phyloP scores from a whole-genome alignment of 768 basidiomycete genomes.

The Naganishia onofrii region DNA sequence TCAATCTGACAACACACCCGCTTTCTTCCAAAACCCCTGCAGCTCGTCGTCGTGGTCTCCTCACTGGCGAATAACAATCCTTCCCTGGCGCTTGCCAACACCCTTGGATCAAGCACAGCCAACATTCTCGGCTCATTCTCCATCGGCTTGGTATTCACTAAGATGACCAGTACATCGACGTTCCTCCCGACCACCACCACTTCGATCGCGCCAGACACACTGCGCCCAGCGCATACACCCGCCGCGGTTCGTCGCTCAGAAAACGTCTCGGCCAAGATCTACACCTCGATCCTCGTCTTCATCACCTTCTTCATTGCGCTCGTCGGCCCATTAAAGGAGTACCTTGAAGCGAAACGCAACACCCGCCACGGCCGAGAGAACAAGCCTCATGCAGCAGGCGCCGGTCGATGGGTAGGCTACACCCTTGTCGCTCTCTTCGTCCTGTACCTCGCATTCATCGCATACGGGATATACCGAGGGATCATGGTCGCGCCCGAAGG shows the following conservation, averaged over 20 bases:
- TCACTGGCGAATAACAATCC: conserved; percentile 30
- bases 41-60: conserved; percentile 40
- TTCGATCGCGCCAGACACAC: too few relatives aligned
- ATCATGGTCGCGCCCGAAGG: conserved; percentile 35
- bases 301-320: conserved; percentile 14
- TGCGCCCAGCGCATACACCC: not conserved
- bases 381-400: not conserved
- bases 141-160: conserved; percentile 36
- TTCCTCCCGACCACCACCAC: too few relatives aligned
- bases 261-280: conserved; percentile 30
- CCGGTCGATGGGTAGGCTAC: conserved; percentile 27
- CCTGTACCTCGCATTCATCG: conserved; percentile 32
- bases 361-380: not conserved
- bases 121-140: conserved; percentile 44
- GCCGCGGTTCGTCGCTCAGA: not conserved
- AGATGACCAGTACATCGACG: not conserved
- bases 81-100: conserved; percentile 36
- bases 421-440: conserved; percentile 29
- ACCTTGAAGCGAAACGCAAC: not conserved
- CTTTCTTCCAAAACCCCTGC: too few relatives aligned
- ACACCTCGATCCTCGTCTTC: conserved; percentile 32
- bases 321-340: conserved; percentile 10
- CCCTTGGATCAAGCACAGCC: conserved; percentile 37
- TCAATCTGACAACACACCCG: too few relatives aligned
- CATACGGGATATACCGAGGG: conserved; percentile 35